Percentiles rank a stretch among this genome's conserved stretches.
These are phyloP conservation scores for Pseudophaeomoniella oleicola DNA, from an alignment of 2,329 filamentous ascomycete genomes.

Conservation along the genomic window DNA sequence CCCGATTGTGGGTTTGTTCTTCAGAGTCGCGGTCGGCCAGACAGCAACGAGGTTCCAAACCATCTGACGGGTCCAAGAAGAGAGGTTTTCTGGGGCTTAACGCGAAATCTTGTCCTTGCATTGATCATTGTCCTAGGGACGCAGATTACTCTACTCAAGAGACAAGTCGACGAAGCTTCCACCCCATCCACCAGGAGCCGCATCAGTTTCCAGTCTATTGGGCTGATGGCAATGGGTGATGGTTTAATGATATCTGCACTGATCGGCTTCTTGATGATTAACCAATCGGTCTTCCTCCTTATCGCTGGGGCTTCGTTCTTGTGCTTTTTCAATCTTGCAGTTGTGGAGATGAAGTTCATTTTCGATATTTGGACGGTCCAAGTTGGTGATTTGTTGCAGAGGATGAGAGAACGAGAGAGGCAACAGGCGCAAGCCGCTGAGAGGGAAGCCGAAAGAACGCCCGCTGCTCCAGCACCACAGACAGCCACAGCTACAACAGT, in stretches of 20 bases:
- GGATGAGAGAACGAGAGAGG: conserved; percentile 22
- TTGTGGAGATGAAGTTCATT: conserved; percentile 50
- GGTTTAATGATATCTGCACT: conserved; percentile 41
- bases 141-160: conserved; percentile 42
- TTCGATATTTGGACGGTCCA: conserved; percentile 55
- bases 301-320: conserved; percentile 43
- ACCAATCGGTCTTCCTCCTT: conserved; percentile 39
- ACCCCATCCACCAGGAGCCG: conserved; percentile 50
- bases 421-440: conserved; percentile 4
- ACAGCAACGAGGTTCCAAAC: conserved; percentile 14
- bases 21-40: conserved; percentile 43
- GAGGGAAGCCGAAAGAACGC: conserved; percentile 1
- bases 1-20: conserved; percentile 54
- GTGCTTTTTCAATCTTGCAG: conserved; percentile 44
- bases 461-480: conserved; percentile 15
- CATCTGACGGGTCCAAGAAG: conserved; percentile 43
- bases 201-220: conserved; percentile 50
- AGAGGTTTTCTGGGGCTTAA: conserved; percentile 30
- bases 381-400: conserved; percentile 29
- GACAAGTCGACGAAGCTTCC: conserved; percentile 49
- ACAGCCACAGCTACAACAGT: conserved; percentile 37
- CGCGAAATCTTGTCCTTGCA: conserved; percentile 32
- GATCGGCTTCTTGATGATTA: conserved; percentile 39
- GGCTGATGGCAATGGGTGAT: conserved; percentile 46
- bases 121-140: conserved; percentile 37